Base-by-base conservation (phyloP, 495 filamentous ascomycete genomes). In the Mytilinidion resinicola region DNA sequence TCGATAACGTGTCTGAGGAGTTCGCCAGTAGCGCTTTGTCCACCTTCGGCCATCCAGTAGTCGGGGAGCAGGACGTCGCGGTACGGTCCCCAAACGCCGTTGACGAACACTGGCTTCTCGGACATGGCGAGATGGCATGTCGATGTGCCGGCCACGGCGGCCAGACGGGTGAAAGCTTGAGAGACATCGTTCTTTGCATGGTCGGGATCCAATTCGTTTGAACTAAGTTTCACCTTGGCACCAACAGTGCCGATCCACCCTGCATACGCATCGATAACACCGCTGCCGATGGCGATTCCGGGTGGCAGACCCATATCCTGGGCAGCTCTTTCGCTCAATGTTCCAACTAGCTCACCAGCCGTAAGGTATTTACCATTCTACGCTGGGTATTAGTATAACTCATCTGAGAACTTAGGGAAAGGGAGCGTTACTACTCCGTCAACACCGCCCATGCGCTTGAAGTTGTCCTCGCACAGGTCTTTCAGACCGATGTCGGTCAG, bases 171-270 rank as follows among this genome's bases (percentile, higher is more conserved):
- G 67, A 95, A 98, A n/a, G 90, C 92, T 72, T 96, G 91, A 1
- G 85, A 80, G 25, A 87, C 82, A 69, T 95, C 89, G 72, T 91
- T 92, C 55, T 85, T 81, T 1, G 86, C 74, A 3, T 75, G 75
- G 39, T 77, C 77, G 10, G 76, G 70, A 65, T 80, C 82, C 9
- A 91, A 72, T 19, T 84, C 76, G n/a, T 82, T 78, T 30, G 76
- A 71, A 41, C 73, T 75, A 9, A 95, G 76, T 42, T 86, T 74
- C 58, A 96, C 89, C 70, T 96, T 96, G 12, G 93, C 90, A 51
- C 93, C 92, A n/a, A 98, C 93, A 3, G 92, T 96, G 38, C 93
- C 93, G 57, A 98, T 89, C 93, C 93, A 98, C 21, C 93, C 93
- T 15, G 93, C 93, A 70, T 98, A 98, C 5, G 93, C 92, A 74